These are phyloP conservation scores for Nitzschia putrida DNA, from an alignment of 108 stramenopile species.

Conservation along the genomic window DNA sequence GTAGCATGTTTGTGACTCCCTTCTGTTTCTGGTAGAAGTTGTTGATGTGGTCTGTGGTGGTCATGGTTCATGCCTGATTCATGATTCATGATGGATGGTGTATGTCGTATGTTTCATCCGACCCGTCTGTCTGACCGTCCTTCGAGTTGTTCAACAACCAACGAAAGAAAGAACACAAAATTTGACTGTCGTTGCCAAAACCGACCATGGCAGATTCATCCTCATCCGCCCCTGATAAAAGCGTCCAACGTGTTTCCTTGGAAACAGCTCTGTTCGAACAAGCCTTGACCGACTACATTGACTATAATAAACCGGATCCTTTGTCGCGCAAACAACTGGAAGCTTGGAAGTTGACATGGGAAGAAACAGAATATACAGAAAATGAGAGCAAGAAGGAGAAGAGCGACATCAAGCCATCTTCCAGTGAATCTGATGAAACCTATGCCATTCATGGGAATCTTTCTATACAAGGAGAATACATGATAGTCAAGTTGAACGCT, in stretches of 20 bases:
- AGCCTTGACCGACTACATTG: constrained; percentile 51
- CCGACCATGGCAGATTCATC: too few relatives aligned
- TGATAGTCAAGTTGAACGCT: constrained; percentile 23
- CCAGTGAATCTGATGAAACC: constrained; percentile 2
- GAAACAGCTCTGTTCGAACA: constrained; percentile 28
- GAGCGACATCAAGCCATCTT: background rate
- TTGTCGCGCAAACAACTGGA: constrained; percentile 53
- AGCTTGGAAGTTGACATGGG: constrained; percentile 53
- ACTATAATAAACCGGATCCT: constrained; percentile 70
- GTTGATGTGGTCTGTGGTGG: too few relatives aligned
- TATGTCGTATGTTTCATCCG: too few relatives aligned
- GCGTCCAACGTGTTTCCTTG: background rate
- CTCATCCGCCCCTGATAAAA: too few relatives aligned
- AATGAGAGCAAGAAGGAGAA: background rate
- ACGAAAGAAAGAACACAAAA: too few relatives aligned
- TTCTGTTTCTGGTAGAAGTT: too few relatives aligned
- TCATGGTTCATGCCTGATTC: too few relatives aligned
- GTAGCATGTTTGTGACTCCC: too few relatives aligned
- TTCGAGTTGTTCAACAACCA: too few relatives aligned
- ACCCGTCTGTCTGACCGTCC: too few relatives aligned
- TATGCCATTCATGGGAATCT: constrained; percentile 31
- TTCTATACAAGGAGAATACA: constrained; percentile 34
- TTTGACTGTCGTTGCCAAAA: too few relatives aligned
- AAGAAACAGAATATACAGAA: background rate
- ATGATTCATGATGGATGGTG: too few relatives aligned